These are phyloP conservation scores for Colletotrichum zoysiae DNA, from an alignment of 2,329 filamentous ascomycete genomes.

Conservation along the genomic window DNA sequence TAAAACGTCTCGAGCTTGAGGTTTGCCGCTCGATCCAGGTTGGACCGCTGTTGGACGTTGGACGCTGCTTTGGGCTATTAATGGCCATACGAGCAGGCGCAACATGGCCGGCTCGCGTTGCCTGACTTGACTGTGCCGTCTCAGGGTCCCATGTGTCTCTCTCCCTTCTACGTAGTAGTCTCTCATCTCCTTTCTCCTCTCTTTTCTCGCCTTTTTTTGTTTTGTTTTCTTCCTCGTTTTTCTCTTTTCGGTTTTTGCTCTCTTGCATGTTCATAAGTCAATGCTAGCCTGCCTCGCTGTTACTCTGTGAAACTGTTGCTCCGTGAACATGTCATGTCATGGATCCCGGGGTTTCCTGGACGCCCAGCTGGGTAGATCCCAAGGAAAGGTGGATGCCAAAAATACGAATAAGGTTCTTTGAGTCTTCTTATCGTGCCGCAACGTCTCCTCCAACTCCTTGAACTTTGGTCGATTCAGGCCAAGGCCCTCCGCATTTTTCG, in stretches of 20 bases:
- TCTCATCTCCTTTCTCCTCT: too few relatives aligned
- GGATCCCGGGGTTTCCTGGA: not conserved
- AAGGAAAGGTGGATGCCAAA: not conserved
- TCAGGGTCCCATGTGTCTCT: not conserved
- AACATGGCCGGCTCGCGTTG: not conserved
- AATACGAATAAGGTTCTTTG: conserved; percentile 22
- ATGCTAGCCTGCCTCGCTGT: too few relatives aligned
- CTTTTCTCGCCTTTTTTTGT: too few relatives aligned
- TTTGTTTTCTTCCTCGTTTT: too few relatives aligned
- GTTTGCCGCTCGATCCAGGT: conserved; percentile 8
- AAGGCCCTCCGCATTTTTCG: not conserved
- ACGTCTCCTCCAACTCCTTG: not conserved
- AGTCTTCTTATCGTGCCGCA: not conserved
- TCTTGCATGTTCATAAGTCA: too few relatives aligned
- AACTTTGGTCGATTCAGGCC: not conserved
- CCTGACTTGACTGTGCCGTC: not conserved
- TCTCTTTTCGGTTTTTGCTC: too few relatives aligned
- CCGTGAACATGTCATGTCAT: not conserved
- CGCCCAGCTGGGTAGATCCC: conserved; percentile 12
- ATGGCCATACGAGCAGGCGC: too few relatives aligned
- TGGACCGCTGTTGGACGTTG: too few relatives aligned
- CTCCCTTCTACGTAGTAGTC: too few relatives aligned
- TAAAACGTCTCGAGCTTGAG: conserved; percentile 38
- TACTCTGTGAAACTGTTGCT: too few relatives aligned
- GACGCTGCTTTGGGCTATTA: too few relatives aligned